Base-by-base conservation (phyloP, 805 yeast species). In the Kockiozyma suomiensis region DNA sequence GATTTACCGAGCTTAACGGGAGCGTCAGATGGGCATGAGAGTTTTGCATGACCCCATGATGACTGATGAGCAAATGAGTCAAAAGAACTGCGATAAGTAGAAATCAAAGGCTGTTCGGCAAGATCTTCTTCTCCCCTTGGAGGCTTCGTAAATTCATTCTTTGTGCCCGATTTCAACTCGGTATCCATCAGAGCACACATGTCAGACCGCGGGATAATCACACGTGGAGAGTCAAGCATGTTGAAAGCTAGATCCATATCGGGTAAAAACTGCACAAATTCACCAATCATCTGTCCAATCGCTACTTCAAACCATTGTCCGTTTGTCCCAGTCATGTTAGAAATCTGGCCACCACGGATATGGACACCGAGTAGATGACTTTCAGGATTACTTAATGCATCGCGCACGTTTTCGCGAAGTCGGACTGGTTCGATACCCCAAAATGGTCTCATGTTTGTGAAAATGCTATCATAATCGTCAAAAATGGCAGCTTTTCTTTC, bases 181-280 rank as follows among this genome's bases (percentile, higher is more conserved):
- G 45, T 43, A 26, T 51, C 42, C 25, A 58, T 21, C 10, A 65
- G 37, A 6, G 59, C 62, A 21, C 37, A 38, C 41, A 62, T 10
- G 26, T 65, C 68, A 3, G 65, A 61, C 8, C 32, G 50, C 8
- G 70, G 68, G 12, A 68, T 32, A 28, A 68, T 41, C 12, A 68
- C 70, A 4, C 70, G 59, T 28, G 70, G 66, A 25, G 62, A 59
- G 28, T 68, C 70, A 33, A 55, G 62, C 41, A 58, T 32, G 40
- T 68, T 68, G 38, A 68, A 61, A 28, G 64, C 67, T 5, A 68
- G 21, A 41, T 68, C 70, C 70, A 68, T 68, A 41, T 68, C 69
- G 2, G 70, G 70, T 30, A 68, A 48, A 26, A 54, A 56, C 35
- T 54, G 45, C 6, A 58, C 68, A 67, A 67, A 66, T 17, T 58